These are phyloP conservation scores for Tetraselmis striata DNA, from an alignment of 139 green algal species.

Conservation along the genomic window DNA sequence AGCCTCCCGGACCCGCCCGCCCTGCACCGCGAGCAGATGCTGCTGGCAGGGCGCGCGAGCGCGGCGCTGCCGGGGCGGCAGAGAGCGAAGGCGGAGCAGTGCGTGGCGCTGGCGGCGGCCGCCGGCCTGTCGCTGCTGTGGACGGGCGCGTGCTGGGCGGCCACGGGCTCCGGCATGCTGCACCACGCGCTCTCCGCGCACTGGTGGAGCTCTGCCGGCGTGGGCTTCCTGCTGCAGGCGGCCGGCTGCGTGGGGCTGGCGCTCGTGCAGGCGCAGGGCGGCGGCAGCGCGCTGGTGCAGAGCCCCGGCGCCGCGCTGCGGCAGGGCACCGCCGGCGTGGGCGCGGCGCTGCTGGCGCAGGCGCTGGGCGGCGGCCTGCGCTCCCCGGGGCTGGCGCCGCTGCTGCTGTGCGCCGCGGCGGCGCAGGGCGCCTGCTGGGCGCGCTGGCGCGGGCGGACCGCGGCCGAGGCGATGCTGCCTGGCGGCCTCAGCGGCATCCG, in stretches of 20 bases:
- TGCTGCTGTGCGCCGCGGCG: not conserved
- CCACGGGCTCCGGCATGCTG: not conserved
- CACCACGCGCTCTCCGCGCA: not conserved
- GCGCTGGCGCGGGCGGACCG: not conserved
- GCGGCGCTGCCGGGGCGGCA: not conserved
- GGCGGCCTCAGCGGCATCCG: not conserved
- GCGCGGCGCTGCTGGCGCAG: not conserved
- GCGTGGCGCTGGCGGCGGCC: not conserved
- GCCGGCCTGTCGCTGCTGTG: not conserved
- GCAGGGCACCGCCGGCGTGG: not conserved
- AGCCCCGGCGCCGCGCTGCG: not conserved
- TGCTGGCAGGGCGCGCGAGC: not conserved
- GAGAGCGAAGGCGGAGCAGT: not conserved
- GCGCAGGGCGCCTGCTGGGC: not conserved
- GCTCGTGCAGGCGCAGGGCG: not conserved
- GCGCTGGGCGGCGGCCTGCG: too few relatives aligned
- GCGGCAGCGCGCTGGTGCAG: not conserved
- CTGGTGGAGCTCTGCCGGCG: not conserved
- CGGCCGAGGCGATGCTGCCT: not conserved
- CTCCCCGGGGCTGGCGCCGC: not conserved
- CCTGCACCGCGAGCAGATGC: too few relatives aligned
- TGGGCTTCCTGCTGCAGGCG: not conserved
- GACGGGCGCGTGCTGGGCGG: not conserved
- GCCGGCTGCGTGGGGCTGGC: not conserved
- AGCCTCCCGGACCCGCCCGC: too few relatives aligned